These are phyloP conservation scores for Neonectria ditissima DNA, from an alignment of 2,329 filamentous ascomycete species.

Conservation along the genomic window DNA sequence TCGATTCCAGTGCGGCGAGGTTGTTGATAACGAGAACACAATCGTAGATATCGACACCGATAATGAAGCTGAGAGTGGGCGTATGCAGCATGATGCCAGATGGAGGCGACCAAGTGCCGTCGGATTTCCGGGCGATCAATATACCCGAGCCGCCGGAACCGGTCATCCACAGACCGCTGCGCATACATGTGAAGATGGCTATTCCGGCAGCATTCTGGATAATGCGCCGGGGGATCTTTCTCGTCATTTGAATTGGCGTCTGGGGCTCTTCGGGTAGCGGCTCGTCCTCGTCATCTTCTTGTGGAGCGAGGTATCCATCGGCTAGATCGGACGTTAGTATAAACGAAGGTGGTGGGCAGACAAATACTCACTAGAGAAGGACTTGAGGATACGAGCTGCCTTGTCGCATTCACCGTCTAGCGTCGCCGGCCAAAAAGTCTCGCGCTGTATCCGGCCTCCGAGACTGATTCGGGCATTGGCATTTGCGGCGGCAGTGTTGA, in stretches of 20 bases:
- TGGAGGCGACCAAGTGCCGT: conserved; percentile 91
- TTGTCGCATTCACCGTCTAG: conserved; percentile 93
- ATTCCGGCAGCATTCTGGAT: conserved; percentile 91
- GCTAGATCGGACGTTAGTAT: conserved; percentile 51
- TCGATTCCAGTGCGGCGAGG: conserved; percentile 83
- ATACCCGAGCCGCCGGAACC: conserved; percentile 92
- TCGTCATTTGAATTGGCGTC: conserved; percentile 66
- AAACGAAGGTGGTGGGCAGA: conserved; percentile 6
- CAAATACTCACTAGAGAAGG: conserved; percentile 78
- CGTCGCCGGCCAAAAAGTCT: conserved; percentile 87
- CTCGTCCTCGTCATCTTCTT: conserved; percentile 51
- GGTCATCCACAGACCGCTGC: conserved; percentile 90
- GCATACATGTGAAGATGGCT: conserved; percentile 95
- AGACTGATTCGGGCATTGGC: conserved; percentile 28
- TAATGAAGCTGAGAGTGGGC: conserved; percentile 86
- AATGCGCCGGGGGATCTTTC: conserved; percentile 88
- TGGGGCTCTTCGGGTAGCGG: conserved; percentile 55
- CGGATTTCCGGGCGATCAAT: conserved; percentile 83
- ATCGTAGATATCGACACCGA: conserved; percentile 95
- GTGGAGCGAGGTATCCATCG: conserved; percentile 66
- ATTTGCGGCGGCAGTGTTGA: conserved; percentile 52
- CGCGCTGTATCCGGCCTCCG: conserved; percentile 54
- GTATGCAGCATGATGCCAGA: conserved; percentile 93
- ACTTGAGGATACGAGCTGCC: conserved; percentile 87
- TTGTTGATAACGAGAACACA: conserved; percentile 95